A percentile compares a stretch with the other conserved stretches of the same genome.
phyloP scores from a whole-genome alignment of 371 early-diverging fungal genomes.

The Chytridium lagenaria region DNA sequence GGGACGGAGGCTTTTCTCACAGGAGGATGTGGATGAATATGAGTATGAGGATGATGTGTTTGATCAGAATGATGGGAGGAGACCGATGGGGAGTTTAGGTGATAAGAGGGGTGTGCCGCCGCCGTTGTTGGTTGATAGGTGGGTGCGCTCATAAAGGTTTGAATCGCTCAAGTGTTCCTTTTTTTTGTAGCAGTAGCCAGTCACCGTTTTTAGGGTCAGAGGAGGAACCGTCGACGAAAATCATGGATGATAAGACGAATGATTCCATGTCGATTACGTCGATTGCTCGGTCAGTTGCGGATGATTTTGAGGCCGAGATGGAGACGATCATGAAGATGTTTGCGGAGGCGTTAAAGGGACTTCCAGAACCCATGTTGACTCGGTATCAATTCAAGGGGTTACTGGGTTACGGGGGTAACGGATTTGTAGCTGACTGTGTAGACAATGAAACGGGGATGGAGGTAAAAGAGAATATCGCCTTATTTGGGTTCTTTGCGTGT shows the following conservation, averaged over 20 bases:
- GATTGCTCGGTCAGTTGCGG: conserved; percentile 1
- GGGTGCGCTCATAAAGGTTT: background rate
- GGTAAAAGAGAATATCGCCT: background rate
- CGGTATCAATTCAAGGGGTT: conserved; percentile 28
- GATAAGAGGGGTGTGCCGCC: background rate
- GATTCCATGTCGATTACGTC: conserved; percentile 11
- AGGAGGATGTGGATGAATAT: conserved; percentile 13
- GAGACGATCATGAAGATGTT: conserved; percentile 28
- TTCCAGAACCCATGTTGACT: conserved; percentile 22
- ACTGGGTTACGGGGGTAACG: conserved; percentile 41
- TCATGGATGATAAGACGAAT: background rate
- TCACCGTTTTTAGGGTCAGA: background rate
- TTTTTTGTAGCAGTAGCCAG: background rate
- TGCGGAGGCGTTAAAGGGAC: conserved; percentile 11
- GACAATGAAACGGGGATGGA: background rate
- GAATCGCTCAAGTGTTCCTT: background rate
- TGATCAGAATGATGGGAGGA: conserved; percentile 18
- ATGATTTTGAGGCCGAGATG: conserved; percentile 4
- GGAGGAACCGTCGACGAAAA: background rate
- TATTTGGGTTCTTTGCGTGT: background rate
- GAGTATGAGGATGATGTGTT: conserved; percentile 22
- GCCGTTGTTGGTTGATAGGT: background rate
- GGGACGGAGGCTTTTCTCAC: background rate
- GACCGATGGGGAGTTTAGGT: background rate
- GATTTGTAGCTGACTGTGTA: conserved; percentile 32